Evolutionary conservation across 2,329 filamentous ascomycete genomes (phyloP).

Genomic region (Beauveria varroae): DNA sequence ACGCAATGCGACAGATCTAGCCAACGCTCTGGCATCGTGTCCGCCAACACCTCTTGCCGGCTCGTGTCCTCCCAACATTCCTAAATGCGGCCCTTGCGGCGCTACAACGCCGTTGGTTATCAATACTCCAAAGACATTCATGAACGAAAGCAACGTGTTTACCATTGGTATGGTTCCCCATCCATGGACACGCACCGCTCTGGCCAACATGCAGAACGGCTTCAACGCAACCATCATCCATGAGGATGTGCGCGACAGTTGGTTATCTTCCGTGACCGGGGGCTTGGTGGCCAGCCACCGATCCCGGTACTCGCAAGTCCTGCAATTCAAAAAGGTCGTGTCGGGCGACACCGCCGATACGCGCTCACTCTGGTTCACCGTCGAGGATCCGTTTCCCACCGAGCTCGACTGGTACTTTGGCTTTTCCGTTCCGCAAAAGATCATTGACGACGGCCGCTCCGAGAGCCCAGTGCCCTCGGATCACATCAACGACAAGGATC

Average conservation of each 20-base stretch:
- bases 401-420: conserved; percentile 87
- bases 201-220: conserved; percentile 54
- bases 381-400: conserved; percentile 54
- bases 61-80: conserved; percentile 77
- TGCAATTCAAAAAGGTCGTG: conserved; percentile 74
- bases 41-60: conserved; percentile 62
- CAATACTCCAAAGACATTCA: conserved; percentile 57
- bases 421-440: conserved; percentile 62
- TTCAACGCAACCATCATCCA: conserved; percentile 60
- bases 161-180: conserved; percentile 86
- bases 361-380: conserved; percentile 73
- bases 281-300: conserved; percentile 58
- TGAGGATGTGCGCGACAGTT: conserved; percentile 66
- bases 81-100: conserved; percentile 64
- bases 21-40: conserved; percentile 68
- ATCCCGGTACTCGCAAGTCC: conserved; percentile 53
- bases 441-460: conserved; percentile 32
- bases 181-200: conserved; percentile 71
- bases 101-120: conserved; percentile 58
- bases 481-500: conserved; percentile 14
- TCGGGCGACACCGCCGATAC: conserved; percentile 58
- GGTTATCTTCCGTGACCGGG: conserved; percentile 66
- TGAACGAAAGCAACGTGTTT: conserved; percentile 65
- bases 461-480: conserved; percentile 19
- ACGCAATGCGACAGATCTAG: conserved; percentile 62